Evolutionary conservation across 2,329 filamentous ascomycete species (phyloP).

Genomic region (Pseudocercospora vitis): DNA sequence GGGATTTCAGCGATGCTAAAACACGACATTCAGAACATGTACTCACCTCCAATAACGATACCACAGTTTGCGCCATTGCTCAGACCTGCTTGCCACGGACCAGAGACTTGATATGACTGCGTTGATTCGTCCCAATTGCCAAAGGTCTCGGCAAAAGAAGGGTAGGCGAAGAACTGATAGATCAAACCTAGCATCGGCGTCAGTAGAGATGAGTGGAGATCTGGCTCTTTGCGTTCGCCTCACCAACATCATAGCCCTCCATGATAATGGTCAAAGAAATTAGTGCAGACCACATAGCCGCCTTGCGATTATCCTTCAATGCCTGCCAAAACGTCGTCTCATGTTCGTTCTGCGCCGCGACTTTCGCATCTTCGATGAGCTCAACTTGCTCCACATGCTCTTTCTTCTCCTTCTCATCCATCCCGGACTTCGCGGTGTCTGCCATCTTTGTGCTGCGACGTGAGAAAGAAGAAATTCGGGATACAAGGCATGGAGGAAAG

Average conservation of each 20-base stretch:
- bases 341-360: conserved; percentile 20
- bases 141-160: conserved; percentile 54
- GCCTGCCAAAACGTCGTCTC: conserved; percentile 33
- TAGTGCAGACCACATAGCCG: conserved; percentile 56
- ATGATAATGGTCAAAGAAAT: conserved; percentile 59
- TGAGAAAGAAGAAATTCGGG: too few species aligned
- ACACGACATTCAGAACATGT: neutral
- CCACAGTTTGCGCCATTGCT: conserved; percentile 55
- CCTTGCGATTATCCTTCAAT: conserved; percentile 45
- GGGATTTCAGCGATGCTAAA: neutral
- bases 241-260: conserved; percentile 58
- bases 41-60: conserved; percentile 51
- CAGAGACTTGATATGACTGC: conserved; percentile 30
- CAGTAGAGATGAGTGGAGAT: neutral
- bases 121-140: conserved; percentile 41
- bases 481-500: neutral
- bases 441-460: neutral
- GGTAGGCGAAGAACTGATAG: conserved; percentile 18
- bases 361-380: conserved; percentile 16
- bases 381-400: conserved; percentile 5
- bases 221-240: neutral
- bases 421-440: neutral
- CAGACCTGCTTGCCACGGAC: conserved; percentile 39
- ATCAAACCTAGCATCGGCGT: neutral
- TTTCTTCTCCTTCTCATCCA: neutral